A percentile compares a stretch with the other conserved stretches of the same genome.
Evolutionary conservation across 139 green algal genomes (phyloP).

Genomic region (Diplosphaera chodatii): DNA sequence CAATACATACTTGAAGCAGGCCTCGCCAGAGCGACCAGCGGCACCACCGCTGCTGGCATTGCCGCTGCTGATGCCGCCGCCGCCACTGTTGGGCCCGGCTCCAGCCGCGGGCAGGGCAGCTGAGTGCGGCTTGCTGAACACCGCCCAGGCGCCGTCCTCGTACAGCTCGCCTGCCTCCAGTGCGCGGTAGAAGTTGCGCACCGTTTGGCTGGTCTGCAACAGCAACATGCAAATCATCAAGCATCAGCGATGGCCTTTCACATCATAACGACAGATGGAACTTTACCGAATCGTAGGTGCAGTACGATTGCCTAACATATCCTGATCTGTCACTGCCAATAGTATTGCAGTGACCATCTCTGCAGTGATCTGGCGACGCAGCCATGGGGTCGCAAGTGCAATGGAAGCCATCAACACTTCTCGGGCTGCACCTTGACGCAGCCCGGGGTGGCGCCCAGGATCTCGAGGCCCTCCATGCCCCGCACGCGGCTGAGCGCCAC

Average conservation of each 20-base stretch:
- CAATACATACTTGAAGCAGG: conserved; percentile 17
- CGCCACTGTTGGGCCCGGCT: background rate
- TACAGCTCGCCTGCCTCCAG: conserved; percentile 25
- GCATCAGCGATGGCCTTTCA: no score
- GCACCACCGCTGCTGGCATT: no score
- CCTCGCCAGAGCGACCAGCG: no score
- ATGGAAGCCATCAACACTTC: no score
- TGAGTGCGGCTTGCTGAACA: conserved; percentile 6
- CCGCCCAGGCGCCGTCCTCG: conserved; percentile 18
- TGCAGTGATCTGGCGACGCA: no score
- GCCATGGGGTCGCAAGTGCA: no score
- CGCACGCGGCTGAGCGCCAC: conserved; percentile 62
- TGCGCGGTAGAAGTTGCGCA: conserved; percentile 22
- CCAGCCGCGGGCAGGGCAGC: background rate
- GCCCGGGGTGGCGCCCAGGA: conserved; percentile 26
- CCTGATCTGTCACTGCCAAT: no score
- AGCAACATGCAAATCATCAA: background rate
- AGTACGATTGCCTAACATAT: no score
- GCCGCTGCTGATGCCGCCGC: background rate
- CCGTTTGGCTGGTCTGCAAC: conserved; percentile 18
- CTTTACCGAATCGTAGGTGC: no score
- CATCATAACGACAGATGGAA: no score
- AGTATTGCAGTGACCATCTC: no score
- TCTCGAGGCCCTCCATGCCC: conserved; percentile 49
- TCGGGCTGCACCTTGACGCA: conserved; percentile 37